Conservation (phyloP, 1,284 basidiomycete genomes). For the Trametes sp. region DNA sequence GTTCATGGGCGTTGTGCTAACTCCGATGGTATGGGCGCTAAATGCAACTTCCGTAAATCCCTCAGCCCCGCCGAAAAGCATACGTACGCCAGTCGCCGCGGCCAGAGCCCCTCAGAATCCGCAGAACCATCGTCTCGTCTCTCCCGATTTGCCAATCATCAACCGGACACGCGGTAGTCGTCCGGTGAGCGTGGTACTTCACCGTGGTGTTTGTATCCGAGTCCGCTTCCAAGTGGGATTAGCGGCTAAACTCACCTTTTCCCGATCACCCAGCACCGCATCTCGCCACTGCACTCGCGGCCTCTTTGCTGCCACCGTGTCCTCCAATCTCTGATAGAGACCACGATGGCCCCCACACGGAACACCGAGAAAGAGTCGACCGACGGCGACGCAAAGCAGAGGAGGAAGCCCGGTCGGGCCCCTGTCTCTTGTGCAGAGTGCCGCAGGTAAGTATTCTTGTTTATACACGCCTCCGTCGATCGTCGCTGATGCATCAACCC, state of each 20-base stretch:
- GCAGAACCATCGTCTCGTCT: too few species aligned
- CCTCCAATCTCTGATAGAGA: background rate
- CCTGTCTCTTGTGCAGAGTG: slow-evolving; percentile 80
- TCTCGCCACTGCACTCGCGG: background rate
- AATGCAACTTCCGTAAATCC: too few species aligned
- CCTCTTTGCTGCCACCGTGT: background rate
- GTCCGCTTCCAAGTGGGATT: background rate
- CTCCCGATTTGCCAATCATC: too few species aligned
- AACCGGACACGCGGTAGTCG: too few species aligned
- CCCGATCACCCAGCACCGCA: background rate
- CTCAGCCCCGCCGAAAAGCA: too few species aligned
- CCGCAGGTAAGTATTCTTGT: slow-evolving; percentile 51
- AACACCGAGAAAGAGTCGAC: slow-evolving; percentile 28
- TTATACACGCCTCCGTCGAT: slow-evolving; percentile 13
- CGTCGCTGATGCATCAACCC: slow-evolving; percentile 4
- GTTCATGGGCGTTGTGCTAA: too few species aligned
- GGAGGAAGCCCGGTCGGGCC: slow-evolving; percentile 54
- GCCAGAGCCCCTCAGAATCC: too few species aligned
- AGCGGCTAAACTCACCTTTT: background rate
- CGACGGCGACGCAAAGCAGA: slow-evolving; percentile 32
- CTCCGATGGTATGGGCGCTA: too few species aligned
- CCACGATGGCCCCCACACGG: slow-evolving; percentile 27
- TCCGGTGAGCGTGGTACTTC: too few species aligned
- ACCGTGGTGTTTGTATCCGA: background rate
- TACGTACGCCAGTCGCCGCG: too few species aligned